Conservation (phyloP, 371 early-diverging fungal species). For the Mucor velutinosus region DNA sequence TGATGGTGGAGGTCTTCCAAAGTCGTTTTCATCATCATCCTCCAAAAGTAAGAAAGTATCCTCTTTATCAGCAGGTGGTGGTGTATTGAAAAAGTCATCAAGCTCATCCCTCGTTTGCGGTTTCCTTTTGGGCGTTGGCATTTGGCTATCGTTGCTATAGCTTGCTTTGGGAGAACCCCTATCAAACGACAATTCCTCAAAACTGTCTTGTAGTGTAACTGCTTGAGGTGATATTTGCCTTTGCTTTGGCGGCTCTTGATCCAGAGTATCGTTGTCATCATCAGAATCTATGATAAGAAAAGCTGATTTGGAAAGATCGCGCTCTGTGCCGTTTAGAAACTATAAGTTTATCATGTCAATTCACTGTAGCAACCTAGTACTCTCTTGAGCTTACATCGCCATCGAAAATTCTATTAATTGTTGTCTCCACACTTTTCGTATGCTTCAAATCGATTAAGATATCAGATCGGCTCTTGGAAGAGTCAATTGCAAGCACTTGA, state of each 20-base stretch:
- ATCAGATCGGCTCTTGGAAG: constrained; percentile 24
- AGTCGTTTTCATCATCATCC: neutral
- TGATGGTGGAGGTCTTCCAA: neutral
- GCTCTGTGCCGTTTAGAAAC: constrained; percentile 10
- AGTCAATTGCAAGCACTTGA: constrained; percentile 34
- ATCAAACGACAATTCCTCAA: neutral
- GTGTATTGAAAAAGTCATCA: neutral
- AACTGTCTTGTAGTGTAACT: neutral
- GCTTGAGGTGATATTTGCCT: neutral
- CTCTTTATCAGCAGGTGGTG: neutral
- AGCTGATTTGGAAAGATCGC: neutral
- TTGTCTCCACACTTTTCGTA: constrained; percentile 48
- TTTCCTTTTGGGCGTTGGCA: neutral
- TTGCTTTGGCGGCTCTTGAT: neutral
- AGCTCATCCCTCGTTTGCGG: neutral
- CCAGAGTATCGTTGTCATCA: constrained; percentile 11
- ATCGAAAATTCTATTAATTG: constrained; percentile 59
- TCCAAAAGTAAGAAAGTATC: neutral
- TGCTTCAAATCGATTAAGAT: constrained; percentile 47
- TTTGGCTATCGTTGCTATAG: neutral
- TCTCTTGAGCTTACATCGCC: constrained; percentile 31
- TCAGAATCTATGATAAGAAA: constrained; percentile 27
- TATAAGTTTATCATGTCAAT: neutral
- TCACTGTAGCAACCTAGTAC: neutral
- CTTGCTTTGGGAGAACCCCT: neutral